Base-by-base conservation (phyloP, 108 stramenopile species). In the Cyclotella kingstonii region DNA sequence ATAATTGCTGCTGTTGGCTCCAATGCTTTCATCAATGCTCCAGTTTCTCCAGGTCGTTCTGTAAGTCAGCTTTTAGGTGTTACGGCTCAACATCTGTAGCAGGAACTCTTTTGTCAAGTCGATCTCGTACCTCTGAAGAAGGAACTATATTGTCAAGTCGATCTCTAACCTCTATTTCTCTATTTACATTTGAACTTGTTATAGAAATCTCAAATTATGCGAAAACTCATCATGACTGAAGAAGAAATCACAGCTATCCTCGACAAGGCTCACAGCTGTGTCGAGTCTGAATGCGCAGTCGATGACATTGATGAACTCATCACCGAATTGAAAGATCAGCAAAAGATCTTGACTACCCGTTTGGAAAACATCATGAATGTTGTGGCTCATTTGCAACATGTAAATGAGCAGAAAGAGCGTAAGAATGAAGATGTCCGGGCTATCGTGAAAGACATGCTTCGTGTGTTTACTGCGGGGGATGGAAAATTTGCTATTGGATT, bases 391-490 rank as follows among this genome's bases (percentile, higher is more conserved):
- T 65, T 90, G 62, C 79, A 90, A 60, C 58, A 85, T 48, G 57
- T 80, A 54, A 90, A 86, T 54, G 66, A 68, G 21, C 70, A 78
- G 57, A 68, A 81, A 18, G 80, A 72, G 1, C 69, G 84, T 3
- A 60, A 78, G 60, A 72, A 64, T 6, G 85, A 90, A 49, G 85
- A 86, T 57, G 73, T 90, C 38, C 64, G 84, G 39, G 84, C 83
- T 31, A 84, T 84, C 25, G 81, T 90, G 30, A 84, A 82, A 43
- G 89, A 84, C 35, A 77, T 90, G 55, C 68, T 81, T 49, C 82
- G 89, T 43, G 74, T 90, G 42, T 90, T 90, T 52, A 68, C 80
- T 14, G 65, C 68, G 12, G 8, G n/a, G 60, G 63, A 64, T 26
- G 71, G 57, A 41, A 64, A 73, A 41, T 73, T 64, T 52, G 71